phyloP scores from a whole-genome alignment of 2,329 filamentous ascomycete genomes.

The Shiraia sp. region DNA sequence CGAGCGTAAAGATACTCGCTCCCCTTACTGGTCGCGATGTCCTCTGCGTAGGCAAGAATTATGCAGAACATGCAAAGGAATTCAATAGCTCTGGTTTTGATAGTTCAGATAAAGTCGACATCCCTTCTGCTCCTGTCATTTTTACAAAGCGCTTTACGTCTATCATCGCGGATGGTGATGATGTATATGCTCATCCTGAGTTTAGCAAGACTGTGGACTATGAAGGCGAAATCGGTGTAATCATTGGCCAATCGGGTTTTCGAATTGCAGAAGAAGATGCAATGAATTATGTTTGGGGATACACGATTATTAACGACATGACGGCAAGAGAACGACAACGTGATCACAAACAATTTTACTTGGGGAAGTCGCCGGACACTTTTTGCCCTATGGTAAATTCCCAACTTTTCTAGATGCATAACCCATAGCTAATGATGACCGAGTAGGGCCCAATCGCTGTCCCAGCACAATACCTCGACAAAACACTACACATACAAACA shows the following conservation, averaged over 20 bases:
- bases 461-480: constrained; percentile 50
- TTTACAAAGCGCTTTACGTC: constrained; percentile 60
- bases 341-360: constrained; percentile 62
- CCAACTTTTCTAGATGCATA: background rate
- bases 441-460: constrained; percentile 56
- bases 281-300: constrained; percentile 59
- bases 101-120: constrained; percentile 57
- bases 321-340: constrained; percentile 29
- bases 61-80: constrained; percentile 60
- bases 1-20: constrained; percentile 50
- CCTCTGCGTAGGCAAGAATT: constrained; percentile 62
- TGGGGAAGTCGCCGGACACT: constrained; percentile 61
- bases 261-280: constrained; percentile 51
- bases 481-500: constrained; percentile 50
- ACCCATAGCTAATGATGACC: background rate
- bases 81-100: constrained; percentile 62
- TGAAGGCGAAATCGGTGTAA: constrained; percentile 61
- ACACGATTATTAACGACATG: constrained; percentile 54
- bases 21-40: constrained; percentile 56
- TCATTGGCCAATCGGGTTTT: constrained; percentile 57
- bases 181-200: constrained; percentile 50
- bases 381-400: constrained; percentile 57
- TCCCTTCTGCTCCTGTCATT: constrained; percentile 59
- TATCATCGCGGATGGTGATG: constrained; percentile 55
- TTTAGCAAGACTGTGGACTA: constrained; percentile 60